phyloP scores from a whole-genome alignment of 192 early-diverging fungal genomes.

The Coemansia furcata region DNA sequence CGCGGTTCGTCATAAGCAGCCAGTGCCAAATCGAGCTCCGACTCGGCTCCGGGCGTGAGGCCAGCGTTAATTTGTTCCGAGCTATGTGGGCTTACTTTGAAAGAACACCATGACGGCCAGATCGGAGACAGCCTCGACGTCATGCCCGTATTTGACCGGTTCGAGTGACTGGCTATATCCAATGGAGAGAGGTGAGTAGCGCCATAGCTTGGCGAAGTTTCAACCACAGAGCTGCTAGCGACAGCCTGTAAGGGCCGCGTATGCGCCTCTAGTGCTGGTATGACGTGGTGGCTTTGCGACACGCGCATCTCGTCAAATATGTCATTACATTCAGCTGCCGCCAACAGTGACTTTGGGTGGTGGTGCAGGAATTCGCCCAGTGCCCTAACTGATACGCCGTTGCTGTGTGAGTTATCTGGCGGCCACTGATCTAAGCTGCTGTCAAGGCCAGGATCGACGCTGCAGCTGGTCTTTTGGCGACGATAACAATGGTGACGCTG shows the following conservation, averaged over 20 bases:
- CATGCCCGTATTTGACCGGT: background rate
- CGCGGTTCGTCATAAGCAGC: background rate
- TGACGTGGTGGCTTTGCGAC: background rate
- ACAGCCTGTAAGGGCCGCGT: background rate
- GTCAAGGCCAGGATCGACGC: background rate
- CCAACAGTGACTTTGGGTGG: conserved; percentile 50
- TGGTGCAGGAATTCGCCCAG: conserved; percentile 37
- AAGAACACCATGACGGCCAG: background rate
- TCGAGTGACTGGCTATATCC: background rate
- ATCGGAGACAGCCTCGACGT: background rate
- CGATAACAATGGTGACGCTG: background rate
- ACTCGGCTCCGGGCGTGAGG: background rate
- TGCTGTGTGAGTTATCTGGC: conserved; percentile 6
- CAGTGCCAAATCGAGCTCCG: background rate
- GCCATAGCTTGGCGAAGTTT: background rate
- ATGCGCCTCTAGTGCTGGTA: background rate
- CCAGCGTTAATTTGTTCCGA: background rate
- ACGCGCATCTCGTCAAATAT: conserved; percentile 22
- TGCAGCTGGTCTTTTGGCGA: background rate
- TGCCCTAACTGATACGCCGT: conserved; percentile 16
- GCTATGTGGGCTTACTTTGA: background rate
- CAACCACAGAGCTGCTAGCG: background rate
- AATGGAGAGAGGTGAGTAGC: background rate
- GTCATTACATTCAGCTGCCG: conserved; percentile 45
- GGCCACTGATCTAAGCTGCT: conserved; percentile 16